Evolutionary conservation across 1,284 basidiomycete species (phyloP).

Genomic region (Leccinum angustisporum): DNA sequence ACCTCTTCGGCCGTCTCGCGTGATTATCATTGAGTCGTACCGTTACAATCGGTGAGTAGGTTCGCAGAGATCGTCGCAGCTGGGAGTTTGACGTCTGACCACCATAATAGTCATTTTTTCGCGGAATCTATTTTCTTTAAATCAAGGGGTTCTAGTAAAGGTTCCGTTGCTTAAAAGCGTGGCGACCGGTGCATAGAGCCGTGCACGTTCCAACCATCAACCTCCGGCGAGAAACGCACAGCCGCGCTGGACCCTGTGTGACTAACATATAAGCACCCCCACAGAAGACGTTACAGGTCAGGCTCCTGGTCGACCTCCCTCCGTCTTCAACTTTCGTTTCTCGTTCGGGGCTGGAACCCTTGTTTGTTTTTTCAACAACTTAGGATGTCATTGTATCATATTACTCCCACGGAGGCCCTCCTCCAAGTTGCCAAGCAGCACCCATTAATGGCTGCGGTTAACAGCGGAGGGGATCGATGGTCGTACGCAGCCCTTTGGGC

Average conservation of each 20-base stretch:
- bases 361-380: constrained; percentile 1
- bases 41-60: background rate
- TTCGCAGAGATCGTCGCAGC: background rate
- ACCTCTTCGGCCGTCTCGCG: too few species aligned
- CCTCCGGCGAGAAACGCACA: background rate
- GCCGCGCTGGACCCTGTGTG: background rate
- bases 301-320: constrained; percentile 27
- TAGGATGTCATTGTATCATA: constrained; percentile 13
- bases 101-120: background rate
- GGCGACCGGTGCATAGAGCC: background rate
- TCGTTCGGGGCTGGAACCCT: constrained; percentile 22
- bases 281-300: background rate
- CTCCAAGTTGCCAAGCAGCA: constrained; percentile 29
- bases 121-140: background rate
- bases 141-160: background rate
- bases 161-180: background rate
- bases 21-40: too few species aligned
- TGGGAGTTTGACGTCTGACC: background rate
- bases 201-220: constrained; percentile 6
- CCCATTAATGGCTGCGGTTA: constrained; percentile 23
- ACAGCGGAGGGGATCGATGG: constrained; percentile 19
- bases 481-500: constrained; percentile 31
- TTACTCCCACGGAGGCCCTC: constrained; percentile 30
- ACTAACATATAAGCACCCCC: constrained; percentile 11
- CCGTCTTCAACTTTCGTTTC: constrained; percentile 2